Percentiles rank a stretch among this genome's conserved stretches.
Conservation (phyloP, 495 filamentous ascomycete genomes). For the Astrocystis sublimbata region DNA sequence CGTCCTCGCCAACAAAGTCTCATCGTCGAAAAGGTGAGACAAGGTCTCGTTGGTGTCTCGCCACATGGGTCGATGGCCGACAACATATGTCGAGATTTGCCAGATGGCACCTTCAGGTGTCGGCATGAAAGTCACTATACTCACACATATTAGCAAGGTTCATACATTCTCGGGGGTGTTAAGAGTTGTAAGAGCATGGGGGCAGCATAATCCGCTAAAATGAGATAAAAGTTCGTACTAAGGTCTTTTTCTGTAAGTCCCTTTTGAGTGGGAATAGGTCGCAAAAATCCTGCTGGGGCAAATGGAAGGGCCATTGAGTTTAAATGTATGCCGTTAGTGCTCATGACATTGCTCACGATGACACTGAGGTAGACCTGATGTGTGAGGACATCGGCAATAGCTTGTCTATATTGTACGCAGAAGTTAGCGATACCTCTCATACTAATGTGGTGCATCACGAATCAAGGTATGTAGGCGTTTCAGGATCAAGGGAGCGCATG, state of each 20-base stretch:
- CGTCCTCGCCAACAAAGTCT: constrained; percentile 21
- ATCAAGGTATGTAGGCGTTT: too few species aligned
- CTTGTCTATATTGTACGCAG: background rate
- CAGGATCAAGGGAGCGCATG: too few species aligned
- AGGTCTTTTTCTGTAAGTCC: constrained; percentile 30
- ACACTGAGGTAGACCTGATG: constrained; percentile 35
- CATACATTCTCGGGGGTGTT: background rate
- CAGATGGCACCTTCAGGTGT: background rate
- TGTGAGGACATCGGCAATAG: constrained; percentile 35
- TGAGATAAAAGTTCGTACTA: background rate
- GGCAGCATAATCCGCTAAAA: background rate
- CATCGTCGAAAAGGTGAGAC: constrained; percentile 32
- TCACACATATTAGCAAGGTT: background rate
- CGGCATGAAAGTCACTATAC: constrained; percentile 1
- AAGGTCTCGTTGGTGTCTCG: constrained; percentile 25
- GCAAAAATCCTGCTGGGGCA: constrained; percentile 32
- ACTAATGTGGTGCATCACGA: too few species aligned
- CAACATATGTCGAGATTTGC: constrained; percentile 29
- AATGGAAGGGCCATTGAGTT: constrained; percentile 34
- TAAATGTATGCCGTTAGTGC: constrained; percentile 28
- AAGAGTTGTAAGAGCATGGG: background rate
- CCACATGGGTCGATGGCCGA: constrained; percentile 10
- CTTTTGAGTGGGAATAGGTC: constrained; percentile 28
- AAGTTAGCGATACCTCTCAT: background rate
- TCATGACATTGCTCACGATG: constrained; percentile 21